Evolutionary conservation across 192 early-diverging fungal species (phyloP).

Genomic region (Rhizophagus clarus): DNA sequence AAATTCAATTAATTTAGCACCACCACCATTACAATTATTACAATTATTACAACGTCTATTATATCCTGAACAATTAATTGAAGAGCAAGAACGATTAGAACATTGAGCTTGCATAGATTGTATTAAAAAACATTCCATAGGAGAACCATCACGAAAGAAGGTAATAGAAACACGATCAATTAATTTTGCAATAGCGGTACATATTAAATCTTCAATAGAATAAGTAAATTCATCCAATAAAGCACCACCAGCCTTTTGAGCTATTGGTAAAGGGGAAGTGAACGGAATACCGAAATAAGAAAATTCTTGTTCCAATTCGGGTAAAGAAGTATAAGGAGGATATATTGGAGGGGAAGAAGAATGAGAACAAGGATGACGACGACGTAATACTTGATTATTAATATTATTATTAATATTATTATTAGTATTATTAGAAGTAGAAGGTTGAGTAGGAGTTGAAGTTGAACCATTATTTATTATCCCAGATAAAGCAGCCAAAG

Average conservation of each 20-base stretch:
- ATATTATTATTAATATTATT: neutral
- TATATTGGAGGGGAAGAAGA: neutral
- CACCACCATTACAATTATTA: too few species aligned
- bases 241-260: constrained; percentile 26
- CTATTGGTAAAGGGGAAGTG: neutral
- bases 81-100: neutral
- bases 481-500: neutral
- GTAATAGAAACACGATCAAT: constrained; percentile 26
- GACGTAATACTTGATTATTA: too few species aligned
- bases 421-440: neutral
- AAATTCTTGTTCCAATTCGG: constrained; percentile 26
- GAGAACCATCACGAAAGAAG: constrained; percentile 30
- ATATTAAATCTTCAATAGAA: constrained; percentile 27
- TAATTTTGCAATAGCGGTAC: constrained; percentile 16
- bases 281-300: constrained; percentile 9
- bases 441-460: neutral
- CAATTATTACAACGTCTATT: neutral
- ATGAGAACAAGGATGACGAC: neutral
- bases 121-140: constrained; percentile 8
- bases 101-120: neutral
- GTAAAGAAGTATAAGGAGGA: neutral
- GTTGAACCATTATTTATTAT: neutral
- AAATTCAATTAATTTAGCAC: constrained; percentile 21
- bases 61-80: neutral
- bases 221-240: constrained; percentile 28